phyloP scores from a whole-genome alignment of 2,329 filamentous ascomycete species.

The Pseudogymnoascus sp. region DNA sequence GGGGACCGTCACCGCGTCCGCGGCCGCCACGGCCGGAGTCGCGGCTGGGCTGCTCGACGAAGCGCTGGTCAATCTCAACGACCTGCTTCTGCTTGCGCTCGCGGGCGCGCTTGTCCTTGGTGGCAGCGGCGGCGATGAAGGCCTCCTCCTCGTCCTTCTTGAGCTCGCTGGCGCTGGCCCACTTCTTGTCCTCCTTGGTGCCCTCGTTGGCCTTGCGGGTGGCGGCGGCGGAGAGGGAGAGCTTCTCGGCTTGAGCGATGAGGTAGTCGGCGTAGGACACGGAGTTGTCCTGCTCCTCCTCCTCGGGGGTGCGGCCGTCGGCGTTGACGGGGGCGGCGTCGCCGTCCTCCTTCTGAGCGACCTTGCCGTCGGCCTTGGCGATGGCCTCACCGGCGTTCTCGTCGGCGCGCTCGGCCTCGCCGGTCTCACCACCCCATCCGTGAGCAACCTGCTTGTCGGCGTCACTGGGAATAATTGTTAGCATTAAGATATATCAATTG shows the following conservation, averaged over 20 bases:
- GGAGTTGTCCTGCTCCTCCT: slow-evolving; percentile 62
- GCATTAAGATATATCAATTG: slow-evolving; percentile 22
- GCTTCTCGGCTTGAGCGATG: slow-evolving; percentile 64
- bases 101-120: slow-evolving; percentile 78
- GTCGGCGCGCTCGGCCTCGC: slow-evolving; percentile 77
- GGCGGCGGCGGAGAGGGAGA: slow-evolving; percentile 54
- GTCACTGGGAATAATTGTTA: slow-evolving; percentile 45
- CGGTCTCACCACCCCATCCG: slow-evolving; percentile 80
- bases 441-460: slow-evolving; percentile 82
- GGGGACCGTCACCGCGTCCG: slow-evolving; percentile 42
- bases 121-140: slow-evolving; percentile 65
- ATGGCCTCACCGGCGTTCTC: slow-evolving; percentile 88
- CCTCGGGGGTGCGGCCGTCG: slow-evolving; percentile 34
- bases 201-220: slow-evolving; percentile 92
- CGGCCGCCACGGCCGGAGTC: slow-evolving; percentile 38
- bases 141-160: slow-evolving; percentile 58
- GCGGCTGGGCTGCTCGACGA: slow-evolving; percentile 53
- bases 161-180: slow-evolving; percentile 71
- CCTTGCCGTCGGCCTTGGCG: slow-evolving; percentile 75
- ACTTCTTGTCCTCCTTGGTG: slow-evolving; percentile 81
- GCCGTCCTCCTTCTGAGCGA: slow-evolving; percentile 47
- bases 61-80: slow-evolving; percentile 81
- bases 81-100: slow-evolving; percentile 87
- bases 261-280: slow-evolving; percentile 88
- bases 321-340: slow-evolving; percentile 30